Base-by-base conservation (phyloP, 1,284 basidiomycete genomes). In the Naganishia sp. region DNA sequence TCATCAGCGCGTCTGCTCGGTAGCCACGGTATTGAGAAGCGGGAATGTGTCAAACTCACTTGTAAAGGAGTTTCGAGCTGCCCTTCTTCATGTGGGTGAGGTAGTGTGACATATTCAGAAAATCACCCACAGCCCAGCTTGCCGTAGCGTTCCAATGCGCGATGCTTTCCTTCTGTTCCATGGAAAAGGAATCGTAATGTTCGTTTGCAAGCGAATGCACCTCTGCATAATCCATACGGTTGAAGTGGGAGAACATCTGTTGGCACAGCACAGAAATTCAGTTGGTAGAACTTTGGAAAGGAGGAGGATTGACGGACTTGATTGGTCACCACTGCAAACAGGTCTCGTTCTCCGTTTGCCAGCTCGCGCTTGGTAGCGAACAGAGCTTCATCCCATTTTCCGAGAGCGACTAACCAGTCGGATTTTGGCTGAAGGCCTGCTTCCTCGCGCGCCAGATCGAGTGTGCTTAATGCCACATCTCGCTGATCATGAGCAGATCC, bases 21-120 rank as follows among this genome's bases (percentile, higher is more conserved):
- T 42, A 23, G 15, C 18, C 45, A 32, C 5, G 28, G 28, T 28
- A 5, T 28, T 28, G 28, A 28, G 25, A 21, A 45, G 11, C 4
- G 4, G 21, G 15, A n/a, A 35, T 6, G 18, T 4, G 6, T 32
- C 15, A n/a, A 6, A 45, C 68, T 46, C 28, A 69, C 68, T 78
- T 78, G 73, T 77, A 78, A 3, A 77, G 69, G 18, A 74, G 73
- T 64, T 76, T 78, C 21, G 72, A 72, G 2, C 76, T 74, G 3
- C 77, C 77, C 64, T 75, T 76, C 7, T 72, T 73, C 51, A 76
- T 75, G 62, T 74, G 76, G 1, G 75, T 71, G 25, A 76, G 69
- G 42, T 72, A 77, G 52, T 76, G 72, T 42, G 73, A 71, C 77
- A 78, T 77, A 13, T 73, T 66, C 25, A 75, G 72, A 65, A 72